Percentiles rank a stretch among this genome's conserved stretches.
Evolutionary conservation across 164 flowering plant species (phyloP).

Genomic region (Umbellularia californica): DNA sequence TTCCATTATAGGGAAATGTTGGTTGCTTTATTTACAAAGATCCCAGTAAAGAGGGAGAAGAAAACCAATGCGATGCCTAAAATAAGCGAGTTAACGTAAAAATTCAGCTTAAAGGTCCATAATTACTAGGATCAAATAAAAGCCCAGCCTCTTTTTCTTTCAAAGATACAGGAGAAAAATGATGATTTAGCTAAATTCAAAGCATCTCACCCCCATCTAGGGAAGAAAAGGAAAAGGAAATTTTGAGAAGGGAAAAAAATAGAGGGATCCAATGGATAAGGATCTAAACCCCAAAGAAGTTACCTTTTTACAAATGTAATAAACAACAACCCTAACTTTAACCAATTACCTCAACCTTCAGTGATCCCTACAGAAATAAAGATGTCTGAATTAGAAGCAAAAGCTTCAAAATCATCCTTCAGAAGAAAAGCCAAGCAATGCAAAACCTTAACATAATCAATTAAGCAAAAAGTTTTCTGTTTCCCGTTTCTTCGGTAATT

Average conservation of each 20-base stretch:
- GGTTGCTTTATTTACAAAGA: too few relatives aligned
- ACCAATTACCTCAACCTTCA: too few relatives aligned
- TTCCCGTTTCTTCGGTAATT: not conserved
- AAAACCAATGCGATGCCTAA: not conserved
- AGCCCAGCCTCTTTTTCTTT: not conserved
- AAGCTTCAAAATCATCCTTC: too few relatives aligned
- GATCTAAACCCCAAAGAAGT: too few relatives aligned
- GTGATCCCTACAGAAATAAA: too few relatives aligned
- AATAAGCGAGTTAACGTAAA: not conserved
- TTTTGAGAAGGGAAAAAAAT: not conserved
- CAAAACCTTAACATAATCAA: not conserved
- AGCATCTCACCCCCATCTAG: not conserved
- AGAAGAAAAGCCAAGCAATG: not conserved
- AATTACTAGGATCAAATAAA: not conserved
- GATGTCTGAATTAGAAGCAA: too few relatives aligned
- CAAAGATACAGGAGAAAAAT: not conserved
- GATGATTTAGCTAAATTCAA: not conserved
- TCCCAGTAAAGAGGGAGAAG: not conserved
- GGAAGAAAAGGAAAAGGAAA: not conserved
- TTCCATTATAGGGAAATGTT: not conserved
- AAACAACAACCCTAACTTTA: too few relatives aligned
- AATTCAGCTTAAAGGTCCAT: not conserved
- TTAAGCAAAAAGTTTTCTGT: not conserved
- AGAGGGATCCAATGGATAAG: too few relatives aligned
- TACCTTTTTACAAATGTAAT: too few relatives aligned